Base-by-base conservation (phyloP, 768 basidiomycete species). In the Naganishia randhawae region DNA sequence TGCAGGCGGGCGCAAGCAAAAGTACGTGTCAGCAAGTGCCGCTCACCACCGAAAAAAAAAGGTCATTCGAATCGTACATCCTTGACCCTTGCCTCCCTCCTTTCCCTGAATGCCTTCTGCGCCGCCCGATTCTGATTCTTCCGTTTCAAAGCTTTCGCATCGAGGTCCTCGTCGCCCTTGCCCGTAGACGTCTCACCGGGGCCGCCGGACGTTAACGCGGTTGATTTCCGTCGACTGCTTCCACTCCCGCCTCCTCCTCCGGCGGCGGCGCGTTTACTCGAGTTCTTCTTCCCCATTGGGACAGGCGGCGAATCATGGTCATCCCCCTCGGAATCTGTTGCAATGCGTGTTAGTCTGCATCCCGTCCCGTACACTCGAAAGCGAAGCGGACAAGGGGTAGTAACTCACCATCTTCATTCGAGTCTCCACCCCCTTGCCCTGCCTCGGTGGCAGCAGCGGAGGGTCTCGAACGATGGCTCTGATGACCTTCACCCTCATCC, bases 51-150 rank as follows among this genome's bases (percentile, higher is more conserved):
- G 33, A n/a, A 33, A 6, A 7, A 16, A 5, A 52, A 53, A 33
- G 42, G 50, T 25, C 17, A 35, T 11, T 31, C 10, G 22, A 48
- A 14, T 84, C 91, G 82, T 76, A 96, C 93, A 78, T 96, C 93
- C 77, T 91, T 92, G 72, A 98, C 91, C 79, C 96, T 93, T 75
- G 91, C 92, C 82, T 99, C 95, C 81, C 97, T 94, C 70, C 95
- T 85, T 80, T 98, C 96, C 65, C 95, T 84, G 83, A 99, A 99
- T 0, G 95, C 95, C 63, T 95, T 87, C 80, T 99, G 96, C 8
- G 95, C 95, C 3, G 93, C 92, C 65, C 95, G 85, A 74, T 99
- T 99, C 81, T 98, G 95, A 74, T 97, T 91, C 82, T 98, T 98
- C 71, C 95, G 87, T 77, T 95, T 94, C 27, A 66, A 45, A 19